phyloP scores from a whole-genome alignment of 164 flowering plant species.

The Stephania yunnanensis region DNA sequence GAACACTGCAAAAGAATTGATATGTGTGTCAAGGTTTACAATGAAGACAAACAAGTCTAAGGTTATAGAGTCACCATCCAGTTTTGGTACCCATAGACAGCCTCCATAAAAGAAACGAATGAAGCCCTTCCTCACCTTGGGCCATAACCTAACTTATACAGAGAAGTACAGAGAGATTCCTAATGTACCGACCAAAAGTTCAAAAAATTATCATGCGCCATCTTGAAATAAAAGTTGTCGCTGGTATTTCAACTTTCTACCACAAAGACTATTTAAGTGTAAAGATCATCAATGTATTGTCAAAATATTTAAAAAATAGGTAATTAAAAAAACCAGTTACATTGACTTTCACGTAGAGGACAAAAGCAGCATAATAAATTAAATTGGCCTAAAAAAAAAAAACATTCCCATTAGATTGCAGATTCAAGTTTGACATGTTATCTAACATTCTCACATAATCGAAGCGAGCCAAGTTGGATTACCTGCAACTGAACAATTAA shows the following conservation, averaged over 20 bases:
- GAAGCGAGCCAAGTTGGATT: conserved; percentile 10
- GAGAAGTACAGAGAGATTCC: too few relatives aligned
- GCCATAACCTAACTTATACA: too few relatives aligned
- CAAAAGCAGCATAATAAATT: not conserved
- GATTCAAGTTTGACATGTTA: not conserved
- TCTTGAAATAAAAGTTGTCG: too few relatives aligned
- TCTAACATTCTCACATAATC: not conserved
- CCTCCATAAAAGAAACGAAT: not conserved
- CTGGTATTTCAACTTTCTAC: too few relatives aligned
- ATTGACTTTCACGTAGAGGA: not conserved
- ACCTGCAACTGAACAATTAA: conserved; percentile 85
- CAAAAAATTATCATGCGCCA: too few relatives aligned
- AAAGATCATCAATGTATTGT: not conserved
- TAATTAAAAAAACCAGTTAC: not conserved
- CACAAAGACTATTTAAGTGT: too few relatives aligned
- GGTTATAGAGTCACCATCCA: not conserved
- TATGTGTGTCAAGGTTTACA: not conserved
- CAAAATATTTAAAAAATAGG: not conserved
- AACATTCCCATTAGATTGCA: not conserved
- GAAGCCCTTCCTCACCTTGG: not conserved
- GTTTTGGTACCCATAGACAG: not conserved
- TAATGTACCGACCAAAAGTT: too few relatives aligned
- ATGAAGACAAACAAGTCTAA: not conserved
- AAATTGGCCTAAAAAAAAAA: not conserved
- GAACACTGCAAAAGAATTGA: not conserved